Evolutionary conservation across 306 rosid genomes (phyloP).

Genomic region (Dalbergia cochinchinensis): DNA sequence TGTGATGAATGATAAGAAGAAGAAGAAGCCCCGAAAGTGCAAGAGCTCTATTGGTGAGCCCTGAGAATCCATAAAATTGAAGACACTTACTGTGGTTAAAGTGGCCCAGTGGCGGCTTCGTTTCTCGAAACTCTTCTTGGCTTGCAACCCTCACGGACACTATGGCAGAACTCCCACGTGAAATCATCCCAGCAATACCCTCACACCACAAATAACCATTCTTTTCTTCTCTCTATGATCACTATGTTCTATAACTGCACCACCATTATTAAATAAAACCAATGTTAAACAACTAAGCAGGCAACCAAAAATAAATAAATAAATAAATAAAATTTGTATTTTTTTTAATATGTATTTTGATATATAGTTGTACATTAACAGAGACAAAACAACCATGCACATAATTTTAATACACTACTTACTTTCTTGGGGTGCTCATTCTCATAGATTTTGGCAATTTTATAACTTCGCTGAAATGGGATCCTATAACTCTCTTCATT

Average conservation of each 20-base stretch:
- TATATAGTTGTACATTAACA: not conserved
- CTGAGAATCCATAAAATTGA: constrained; percentile 40
- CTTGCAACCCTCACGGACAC: constrained; percentile 52
- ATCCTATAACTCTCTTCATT: constrained; percentile 44
- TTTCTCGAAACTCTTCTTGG: constrained; percentile 51
- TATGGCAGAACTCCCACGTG: constrained; percentile 52
- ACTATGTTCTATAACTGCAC: constrained; percentile 49
- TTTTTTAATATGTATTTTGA: not conserved
- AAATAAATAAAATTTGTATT: not conserved
- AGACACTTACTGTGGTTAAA: constrained; percentile 42
- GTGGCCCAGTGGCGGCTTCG: constrained; percentile 21
- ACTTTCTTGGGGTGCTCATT: constrained; percentile 44
- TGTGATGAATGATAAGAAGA: not conserved
- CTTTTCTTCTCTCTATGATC: constrained; percentile 51
- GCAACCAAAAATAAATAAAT: constrained; percentile 37
- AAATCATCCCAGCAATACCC: constrained; percentile 33
- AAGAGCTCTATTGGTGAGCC: constrained; percentile 43
- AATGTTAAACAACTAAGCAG: constrained; percentile 35
- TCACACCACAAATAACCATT: constrained; percentile 47
- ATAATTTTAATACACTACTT: constrained; percentile 23
- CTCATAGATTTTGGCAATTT: constrained; percentile 46
- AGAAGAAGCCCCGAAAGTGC: not conserved
- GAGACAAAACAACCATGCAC: constrained; percentile 23
- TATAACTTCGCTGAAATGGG: constrained; percentile 34
- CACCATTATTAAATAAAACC: constrained; percentile 39